These are phyloP conservation scores for Cutaneotrichosporon cutaneum DNA, from an alignment of 1,284 basidiomycete genomes.

Conservation along the genomic window DNA sequence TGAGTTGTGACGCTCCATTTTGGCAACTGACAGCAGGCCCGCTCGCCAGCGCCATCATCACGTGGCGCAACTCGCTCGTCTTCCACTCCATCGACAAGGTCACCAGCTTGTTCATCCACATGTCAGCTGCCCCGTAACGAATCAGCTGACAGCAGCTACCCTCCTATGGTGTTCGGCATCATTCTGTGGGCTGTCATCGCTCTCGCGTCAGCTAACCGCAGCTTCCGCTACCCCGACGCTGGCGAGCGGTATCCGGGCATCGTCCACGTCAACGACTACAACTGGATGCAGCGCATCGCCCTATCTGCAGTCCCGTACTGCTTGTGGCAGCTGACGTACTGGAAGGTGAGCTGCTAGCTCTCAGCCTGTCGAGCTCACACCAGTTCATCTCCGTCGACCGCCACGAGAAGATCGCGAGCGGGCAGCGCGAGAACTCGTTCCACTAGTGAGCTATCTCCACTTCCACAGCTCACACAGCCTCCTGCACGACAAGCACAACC, in stretches of 20 bases:
- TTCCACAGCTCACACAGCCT: conserved; percentile 53
- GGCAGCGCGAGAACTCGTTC: conserved; percentile 80
- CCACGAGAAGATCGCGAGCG: conserved; percentile 79
- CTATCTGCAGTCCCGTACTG: conserved; percentile 57
- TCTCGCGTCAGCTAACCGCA: conserved; percentile 11
- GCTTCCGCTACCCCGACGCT: conserved; percentile 24
- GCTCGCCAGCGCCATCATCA: conserved; percentile 87
- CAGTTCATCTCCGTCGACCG: conserved; percentile 81
- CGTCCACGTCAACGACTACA: conserved; percentile 52
- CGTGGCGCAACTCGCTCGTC: conserved; percentile 92
- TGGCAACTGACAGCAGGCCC: conserved; percentile 58
- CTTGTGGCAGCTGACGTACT: conserved; percentile 84
- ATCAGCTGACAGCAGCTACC: conserved; percentile 52
- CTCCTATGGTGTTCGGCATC: conserved; percentile 79
- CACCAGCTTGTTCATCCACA: conserved; percentile 84
- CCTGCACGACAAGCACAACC: conserved; percentile 77
- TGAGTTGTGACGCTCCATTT: conserved; percentile 28
- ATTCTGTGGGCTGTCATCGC: conserved; percentile 63
- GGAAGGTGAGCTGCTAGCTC: conserved; percentile 64
- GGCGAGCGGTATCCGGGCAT: conserved; percentile 79
- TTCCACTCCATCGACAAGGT: conserved; percentile 94
- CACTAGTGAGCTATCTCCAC: conserved; percentile 57
- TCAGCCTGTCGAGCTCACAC: background rate
- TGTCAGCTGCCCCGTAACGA: conserved; percentile 54
- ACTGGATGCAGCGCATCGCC: conserved; percentile 51